Base-by-base conservation (phyloP, 306 rosid species). In the Crataegus laevigata region DNA sequence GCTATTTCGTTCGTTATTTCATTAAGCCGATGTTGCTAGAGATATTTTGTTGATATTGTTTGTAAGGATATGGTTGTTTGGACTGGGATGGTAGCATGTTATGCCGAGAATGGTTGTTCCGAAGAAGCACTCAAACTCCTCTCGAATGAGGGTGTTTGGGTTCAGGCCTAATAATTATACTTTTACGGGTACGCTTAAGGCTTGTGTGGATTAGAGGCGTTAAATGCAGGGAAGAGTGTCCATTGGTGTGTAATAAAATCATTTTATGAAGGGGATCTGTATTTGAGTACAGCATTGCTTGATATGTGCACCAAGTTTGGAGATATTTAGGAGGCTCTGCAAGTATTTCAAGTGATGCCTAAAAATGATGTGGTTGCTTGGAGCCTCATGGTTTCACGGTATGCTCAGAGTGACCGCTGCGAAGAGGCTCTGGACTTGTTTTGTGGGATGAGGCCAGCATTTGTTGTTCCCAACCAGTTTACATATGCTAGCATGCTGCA, bases 381-480 rank as follows among this genome's bases (percentile, higher is more conserved):
- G 90, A 86, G 86, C 77, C 83, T 86, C 75, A 86, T 86, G 90
- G 76, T 86, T 67, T 81, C 90, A 3, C 70, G 90, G 45, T 77
- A 59, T 74, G 74, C 88, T 21, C 88, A 84, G 71, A 84, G 78
- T 68, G 82, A 74, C 75, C 82, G 40, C 50, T 73, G 86, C 34
- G 82, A 79, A 24, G 84, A 86, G 72, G 90, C 88, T 74, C 71
- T 86, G 43, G 81, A 66, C 22, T 26, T 86, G 73, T 86, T 86
- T 71, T 69, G 69, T 76, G 79, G 5, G 68, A 86, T 86, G 90
- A 86, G 84, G 72, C 76, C 63, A 66, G 81, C 79, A 45, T 84
- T 82, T 66, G 82, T 87, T 67, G 57, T 34, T 34, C 88, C 90
- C 40, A 84, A 87, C 75, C 76, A 84, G 36, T 87, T 75, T 82